phyloP scores from a whole-genome alignment of 2,329 filamentous ascomycete genomes.

The Cladobotryum mycophilum region DNA sequence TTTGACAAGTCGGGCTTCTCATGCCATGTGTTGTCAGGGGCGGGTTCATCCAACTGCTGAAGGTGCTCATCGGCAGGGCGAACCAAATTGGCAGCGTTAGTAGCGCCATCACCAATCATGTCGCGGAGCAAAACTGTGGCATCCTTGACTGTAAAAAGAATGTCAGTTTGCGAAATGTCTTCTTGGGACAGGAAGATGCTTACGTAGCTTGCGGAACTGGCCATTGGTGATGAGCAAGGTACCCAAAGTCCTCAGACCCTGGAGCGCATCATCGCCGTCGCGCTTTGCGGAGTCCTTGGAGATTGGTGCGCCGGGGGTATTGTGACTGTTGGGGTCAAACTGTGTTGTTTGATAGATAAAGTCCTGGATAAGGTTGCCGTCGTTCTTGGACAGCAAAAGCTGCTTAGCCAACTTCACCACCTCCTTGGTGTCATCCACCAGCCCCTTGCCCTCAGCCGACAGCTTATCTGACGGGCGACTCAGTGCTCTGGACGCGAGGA shows the following conservation, averaged over 20 bases:
- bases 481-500: slow-evolving; percentile 65
- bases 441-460: slow-evolving; percentile 71
- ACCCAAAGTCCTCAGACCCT: slow-evolving; percentile 82
- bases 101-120: slow-evolving; percentile 84
- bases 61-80: slow-evolving; percentile 75
- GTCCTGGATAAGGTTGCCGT: slow-evolving; percentile 89
- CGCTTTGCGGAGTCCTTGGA: slow-evolving; percentile 72
- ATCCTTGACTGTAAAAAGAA: slow-evolving; percentile 56
- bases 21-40: slow-evolving; percentile 90
- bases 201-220: slow-evolving; percentile 86
- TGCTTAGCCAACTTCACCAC: slow-evolving; percentile 81
- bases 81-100: slow-evolving; percentile 67
- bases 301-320: slow-evolving; percentile 59
- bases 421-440: slow-evolving; percentile 70
- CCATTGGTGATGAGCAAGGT: slow-evolving; percentile 90
- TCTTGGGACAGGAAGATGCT: slow-evolving; percentile 29
- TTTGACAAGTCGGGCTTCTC: slow-evolving; percentile 72
- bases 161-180: slow-evolving; percentile 13
- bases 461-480: slow-evolving; percentile 67
- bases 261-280: slow-evolving; percentile 75
- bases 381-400: slow-evolving; percentile 85
- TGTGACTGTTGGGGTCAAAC: slow-evolving; percentile 57
- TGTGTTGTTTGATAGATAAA: slow-evolving; percentile 92
- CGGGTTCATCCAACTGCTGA: slow-evolving; percentile 70
- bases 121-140: slow-evolving; percentile 75